Evolutionary conservation across 306 rosid genomes (phyloP).

Genomic region (Carpinus viminea): DNA sequence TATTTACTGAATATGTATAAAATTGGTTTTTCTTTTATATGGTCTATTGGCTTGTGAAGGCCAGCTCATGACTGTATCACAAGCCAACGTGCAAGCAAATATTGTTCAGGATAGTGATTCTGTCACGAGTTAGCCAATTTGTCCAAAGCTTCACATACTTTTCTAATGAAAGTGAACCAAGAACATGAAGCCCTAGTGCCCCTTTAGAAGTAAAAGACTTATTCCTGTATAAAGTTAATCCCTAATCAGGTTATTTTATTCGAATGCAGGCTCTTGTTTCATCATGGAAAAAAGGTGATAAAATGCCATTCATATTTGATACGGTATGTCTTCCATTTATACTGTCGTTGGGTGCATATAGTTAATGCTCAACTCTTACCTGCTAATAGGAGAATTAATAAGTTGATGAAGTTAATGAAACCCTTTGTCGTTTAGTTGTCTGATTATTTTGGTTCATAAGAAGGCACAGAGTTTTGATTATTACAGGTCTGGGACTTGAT

Average conservation of each 20-base stretch:
- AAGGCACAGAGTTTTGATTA: constrained; percentile 9
- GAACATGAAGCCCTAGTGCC: constrained; percentile 5
- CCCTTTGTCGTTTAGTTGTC: constrained; percentile 12
- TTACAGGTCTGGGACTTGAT: constrained; percentile 92
- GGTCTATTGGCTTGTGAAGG: neutral
- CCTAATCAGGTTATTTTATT: constrained; percentile 17
- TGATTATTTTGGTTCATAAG: constrained; percentile 18
- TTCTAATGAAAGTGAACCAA: constrained; percentile 13
- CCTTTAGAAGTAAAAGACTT: constrained; percentile 9
- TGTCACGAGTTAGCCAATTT: neutral
- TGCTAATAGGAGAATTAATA: constrained; percentile 17
- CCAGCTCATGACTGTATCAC: neutral
- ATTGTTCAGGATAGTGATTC: neutral
- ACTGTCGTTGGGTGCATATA: constrained; percentile 16
- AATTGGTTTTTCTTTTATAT: neutral
- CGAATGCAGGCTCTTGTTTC: constrained; percentile 74
- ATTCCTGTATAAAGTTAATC: constrained; percentile 12
- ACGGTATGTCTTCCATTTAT: constrained; percentile 55
- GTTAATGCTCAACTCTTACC: constrained; percentile 24
- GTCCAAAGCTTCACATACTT: neutral
- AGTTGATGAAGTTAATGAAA: constrained; percentile 24
- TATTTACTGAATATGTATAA: neutral
- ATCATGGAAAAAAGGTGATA: constrained; percentile 75
- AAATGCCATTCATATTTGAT: constrained; percentile 95
- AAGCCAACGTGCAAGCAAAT: constrained; percentile 1